These are phyloP conservation scores for Auricularia auricula-judae DNA, from an alignment of 768 basidiomycete genomes.

Conservation along the genomic window DNA sequence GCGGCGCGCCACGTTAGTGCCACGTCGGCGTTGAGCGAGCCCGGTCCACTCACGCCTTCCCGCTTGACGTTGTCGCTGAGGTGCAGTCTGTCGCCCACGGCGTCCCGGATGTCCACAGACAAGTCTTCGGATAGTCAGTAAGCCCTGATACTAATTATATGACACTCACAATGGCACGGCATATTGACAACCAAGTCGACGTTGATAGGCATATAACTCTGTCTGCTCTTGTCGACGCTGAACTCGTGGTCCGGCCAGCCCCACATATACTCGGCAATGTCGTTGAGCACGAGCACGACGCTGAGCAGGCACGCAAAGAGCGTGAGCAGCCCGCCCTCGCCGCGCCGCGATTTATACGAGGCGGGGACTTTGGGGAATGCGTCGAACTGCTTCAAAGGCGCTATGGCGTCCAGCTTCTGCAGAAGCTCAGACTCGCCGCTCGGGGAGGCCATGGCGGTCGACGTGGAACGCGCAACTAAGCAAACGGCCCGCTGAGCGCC, in stretches of 20 bases:
- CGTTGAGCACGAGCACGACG: slow-evolving; percentile 71
- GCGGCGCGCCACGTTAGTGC: background rate
- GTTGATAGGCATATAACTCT: slow-evolving; percentile 69
- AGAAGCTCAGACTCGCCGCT: background rate
- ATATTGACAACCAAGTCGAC: slow-evolving; percentile 89
- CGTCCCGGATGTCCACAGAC: slow-evolving; percentile 83
- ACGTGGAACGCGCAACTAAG: background rate
- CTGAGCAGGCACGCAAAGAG: slow-evolving; percentile 50
- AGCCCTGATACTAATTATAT: background rate
- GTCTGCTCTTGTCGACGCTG: slow-evolving; percentile 59
- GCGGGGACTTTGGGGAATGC: slow-evolving; percentile 80
- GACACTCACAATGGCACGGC: slow-evolving; percentile 76
- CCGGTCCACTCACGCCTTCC: slow-evolving; percentile 55
- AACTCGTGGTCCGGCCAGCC: slow-evolving; percentile 90
- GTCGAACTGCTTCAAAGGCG: slow-evolving; percentile 66
- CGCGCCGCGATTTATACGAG: slow-evolving; percentile 69
- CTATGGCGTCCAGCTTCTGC: slow-evolving; percentile 1
- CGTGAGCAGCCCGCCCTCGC: slow-evolving; percentile 73
- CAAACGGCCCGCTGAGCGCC: background rate
- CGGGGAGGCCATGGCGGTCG: background rate
- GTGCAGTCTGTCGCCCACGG: slow-evolving; percentile 84
- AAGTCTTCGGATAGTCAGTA: slow-evolving; percentile 40
- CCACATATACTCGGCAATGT: slow-evolving; percentile 84
- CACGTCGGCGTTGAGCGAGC: background rate
- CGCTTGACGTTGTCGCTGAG: slow-evolving; percentile 70